Evolutionary conservation across 208 protist genomes (phyloP).

Genomic region (Trichomonas gallinae): DNA sequence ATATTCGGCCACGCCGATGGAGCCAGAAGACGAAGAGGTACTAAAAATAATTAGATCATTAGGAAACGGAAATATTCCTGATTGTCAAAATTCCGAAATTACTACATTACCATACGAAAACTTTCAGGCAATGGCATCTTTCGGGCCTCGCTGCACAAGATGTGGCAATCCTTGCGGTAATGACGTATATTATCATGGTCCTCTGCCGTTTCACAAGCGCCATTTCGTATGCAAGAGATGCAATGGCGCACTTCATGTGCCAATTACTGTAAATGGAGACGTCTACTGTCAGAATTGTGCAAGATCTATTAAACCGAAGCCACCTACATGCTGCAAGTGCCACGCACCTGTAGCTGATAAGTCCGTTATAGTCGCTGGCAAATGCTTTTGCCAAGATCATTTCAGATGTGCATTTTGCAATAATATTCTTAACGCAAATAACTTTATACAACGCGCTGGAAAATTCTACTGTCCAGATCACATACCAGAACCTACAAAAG

Average conservation of each 20-base stretch:
- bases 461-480: background rate
- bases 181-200: background rate
- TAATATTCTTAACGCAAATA: background rate
- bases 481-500: background rate
- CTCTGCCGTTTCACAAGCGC: background rate
- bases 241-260: background rate
- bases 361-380: background rate
- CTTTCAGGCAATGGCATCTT: background rate
- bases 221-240: background rate
- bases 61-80: background rate
- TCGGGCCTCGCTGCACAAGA: background rate
- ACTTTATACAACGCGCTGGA: background rate
- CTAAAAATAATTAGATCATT: background rate
- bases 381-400: background rate
- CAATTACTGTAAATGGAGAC: background rate
- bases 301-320: background rate
- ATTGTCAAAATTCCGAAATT: background rate
- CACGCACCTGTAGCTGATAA: background rate
- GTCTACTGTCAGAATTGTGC: background rate
- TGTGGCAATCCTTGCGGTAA: background rate
- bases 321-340: background rate
- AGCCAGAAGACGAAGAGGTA: background rate
- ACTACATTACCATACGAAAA: background rate
- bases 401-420: background rate
- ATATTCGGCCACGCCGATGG: background rate